Conservation (phyloP, 371 early-diverging fungal species). For the Coemansia sp. region DNA sequence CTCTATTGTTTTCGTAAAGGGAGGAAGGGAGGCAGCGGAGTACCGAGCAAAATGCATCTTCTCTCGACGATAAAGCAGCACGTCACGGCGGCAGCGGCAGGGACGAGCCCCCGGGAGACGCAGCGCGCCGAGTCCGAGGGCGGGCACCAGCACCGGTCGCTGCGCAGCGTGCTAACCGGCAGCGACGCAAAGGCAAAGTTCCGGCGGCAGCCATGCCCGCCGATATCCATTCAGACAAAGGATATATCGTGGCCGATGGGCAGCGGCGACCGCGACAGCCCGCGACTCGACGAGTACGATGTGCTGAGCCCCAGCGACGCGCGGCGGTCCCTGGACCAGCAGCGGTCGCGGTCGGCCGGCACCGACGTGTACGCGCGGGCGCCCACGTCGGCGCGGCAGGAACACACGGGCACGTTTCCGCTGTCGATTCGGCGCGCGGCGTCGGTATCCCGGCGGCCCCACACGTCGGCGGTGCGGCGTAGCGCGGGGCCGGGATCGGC, state of each 20-base stretch:
- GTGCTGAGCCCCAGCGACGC: constrained; percentile 31
- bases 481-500: constrained; percentile 1
- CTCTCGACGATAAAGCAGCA: constrained; percentile 43
- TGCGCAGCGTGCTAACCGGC: constrained; percentile 17
- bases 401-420: constrained; percentile 12
- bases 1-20: not conserved
- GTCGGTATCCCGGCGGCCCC: constrained; percentile 7
- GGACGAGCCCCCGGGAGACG: constrained; percentile 1
- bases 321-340: constrained; percentile 16
- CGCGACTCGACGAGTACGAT: constrained; percentile 34
- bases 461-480: not conserved
- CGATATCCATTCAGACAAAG: constrained; percentile 35
- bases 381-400: not conserved
- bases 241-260: constrained; percentile 48
- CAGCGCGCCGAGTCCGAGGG: not conserved
- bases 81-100: constrained; percentile 33
- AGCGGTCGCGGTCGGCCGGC: not conserved
- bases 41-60: constrained; percentile 23
- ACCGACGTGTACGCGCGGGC: not conserved
- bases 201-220: constrained; percentile 35
- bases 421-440: constrained; percentile 26
- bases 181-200: constrained; percentile 19
- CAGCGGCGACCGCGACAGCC: constrained; percentile 25
- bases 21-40: not conserved
- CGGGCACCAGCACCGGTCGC: constrained; percentile 1